Evolutionary conservation across 176 grass and related monocot genomes (phyloP), one percentile per base, ranked within the genome.

Genomic region (Chloris gayana): DNA sequence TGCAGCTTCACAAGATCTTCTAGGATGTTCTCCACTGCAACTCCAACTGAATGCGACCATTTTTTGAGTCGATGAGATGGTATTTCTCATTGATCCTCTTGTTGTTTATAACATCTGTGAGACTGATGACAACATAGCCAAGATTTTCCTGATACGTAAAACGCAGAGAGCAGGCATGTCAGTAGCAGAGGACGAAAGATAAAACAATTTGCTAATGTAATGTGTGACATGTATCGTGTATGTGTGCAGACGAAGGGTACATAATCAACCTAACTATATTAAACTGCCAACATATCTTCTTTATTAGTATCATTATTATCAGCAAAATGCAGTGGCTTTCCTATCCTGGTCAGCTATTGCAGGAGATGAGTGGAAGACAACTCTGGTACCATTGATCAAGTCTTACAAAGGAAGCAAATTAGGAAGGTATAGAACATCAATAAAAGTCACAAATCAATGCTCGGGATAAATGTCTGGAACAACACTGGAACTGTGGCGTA

Each of bases 51-150:
- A 93, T 87, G 35, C 91, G 91, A 17, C 91, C 91, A 85, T 93
- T 93, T 87, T 93, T 93, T 1, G 91, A 93, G 85, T 93, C 91
- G 57, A 93, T 93, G 41, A 93, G 68, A 79, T 89, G 78, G 73
- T 89, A 93, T 31, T 87, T 90, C 76, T 93, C 91, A 42, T 93
- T 93, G 68, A 93, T 89, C 79, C 91, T 81, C 77, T 76, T 89
- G 67, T 93, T 93, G 80, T 64, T 93, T 67, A 93, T 88, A 44
- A 90, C 91, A 78, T 93, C 91, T 50, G 76, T 73, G 21, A 93
- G 91, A 75, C 67, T 82, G 66, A 93, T 87, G 59, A 82, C 67
- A 50, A 90, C 42, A 47, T 93, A 93, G 34, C 91, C 91, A 76
- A 93, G 87, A 84, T 42, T 87, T 90, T 93, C 91, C 91, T 93